Evolutionary conservation across 2,329 filamentous ascomycete genomes (phyloP), one percentile per base, ranked within the genome.

Genomic region (Endothia cerciana): DNA sequence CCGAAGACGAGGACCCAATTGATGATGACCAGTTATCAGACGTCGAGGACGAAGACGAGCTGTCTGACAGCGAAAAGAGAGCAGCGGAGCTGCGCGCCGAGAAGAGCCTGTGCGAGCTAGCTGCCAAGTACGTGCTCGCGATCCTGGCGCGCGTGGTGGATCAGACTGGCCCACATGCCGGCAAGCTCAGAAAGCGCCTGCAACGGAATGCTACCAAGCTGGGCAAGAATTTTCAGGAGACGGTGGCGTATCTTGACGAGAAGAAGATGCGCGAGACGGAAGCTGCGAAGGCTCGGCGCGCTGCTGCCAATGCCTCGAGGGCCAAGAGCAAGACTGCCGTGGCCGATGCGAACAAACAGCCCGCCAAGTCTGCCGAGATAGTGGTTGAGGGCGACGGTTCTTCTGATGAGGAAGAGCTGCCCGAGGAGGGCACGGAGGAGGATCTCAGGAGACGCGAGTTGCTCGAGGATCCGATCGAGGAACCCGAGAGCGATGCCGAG

Each of bases 141-240:
- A 88, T 97, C 28, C 82, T 91, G 11, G 92, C 89, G 25, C 88
- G 88, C 62, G 87, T 93, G 49, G 82, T 97, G 60, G 93, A 96
- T 73, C 79, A 82, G 51, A 82, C 80, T 1, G 87, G 86, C 7
- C 79, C 84, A 13, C 80, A 86, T 38, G 84, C 84, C 10, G 88
- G 87, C 38, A 87, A 86, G 73, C 83, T 97, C 43, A 86, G 87
- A 69, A 86, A 87, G 72, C 85, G 93, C 25, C 81, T 99, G 28
- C 83, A 90, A 72, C 85, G 92, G 70, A 97, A 99, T 78, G 90
- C 90, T 74, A 82, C 81, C n/a, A 89, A 87, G 73, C 84, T 99
- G 3, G 95, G 95, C 2, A 82, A 86, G 56, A 97, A 95, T 75
- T 96, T 92, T 82, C 92, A 90, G 73, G 93, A 95, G 72, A 88